Conservation (phyloP, 2,329 filamentous ascomycete genomes). For the Tricladium varicosporioides region DNA sequence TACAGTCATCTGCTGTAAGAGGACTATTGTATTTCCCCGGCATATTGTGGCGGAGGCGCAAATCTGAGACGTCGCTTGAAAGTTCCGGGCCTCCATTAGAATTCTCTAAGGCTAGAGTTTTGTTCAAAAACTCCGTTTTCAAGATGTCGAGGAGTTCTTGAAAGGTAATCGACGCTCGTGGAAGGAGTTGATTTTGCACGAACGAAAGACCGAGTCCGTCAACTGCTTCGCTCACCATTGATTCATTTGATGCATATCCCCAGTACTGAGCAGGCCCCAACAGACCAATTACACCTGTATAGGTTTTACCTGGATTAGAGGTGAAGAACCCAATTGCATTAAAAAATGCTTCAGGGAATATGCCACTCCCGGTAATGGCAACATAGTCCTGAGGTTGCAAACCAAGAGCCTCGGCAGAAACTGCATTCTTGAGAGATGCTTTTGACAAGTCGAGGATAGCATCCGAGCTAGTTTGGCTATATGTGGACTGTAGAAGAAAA, state of each 20-base stretch:
- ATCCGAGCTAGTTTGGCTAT: too few species aligned
- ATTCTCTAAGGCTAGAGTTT: background rate
- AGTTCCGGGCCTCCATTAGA: too few species aligned
- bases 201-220: background rate
- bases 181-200: constrained; percentile 4
- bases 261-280: too few species aligned
- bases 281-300: too few species aligned
- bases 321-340: too few species aligned
- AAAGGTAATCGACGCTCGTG: background rate
- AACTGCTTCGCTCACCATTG: background rate
- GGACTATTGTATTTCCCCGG: too few species aligned
- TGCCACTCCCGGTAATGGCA: background rate
- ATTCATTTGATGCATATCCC: background rate
- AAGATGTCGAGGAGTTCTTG: constrained; percentile 8
- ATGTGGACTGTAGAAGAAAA: background rate
- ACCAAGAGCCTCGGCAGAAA: background rate
- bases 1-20: background rate
- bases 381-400: background rate
- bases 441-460: too few species aligned
- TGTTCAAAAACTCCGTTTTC: background rate
- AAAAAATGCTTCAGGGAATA: too few species aligned
- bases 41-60: too few species aligned
- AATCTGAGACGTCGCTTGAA: too few species aligned
- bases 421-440: too few species aligned
- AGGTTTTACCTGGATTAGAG: too few species aligned